phyloP scores from a whole-genome alignment of 2,329 filamentous ascomycete species.

The Nigrospora sphaerica region DNA sequence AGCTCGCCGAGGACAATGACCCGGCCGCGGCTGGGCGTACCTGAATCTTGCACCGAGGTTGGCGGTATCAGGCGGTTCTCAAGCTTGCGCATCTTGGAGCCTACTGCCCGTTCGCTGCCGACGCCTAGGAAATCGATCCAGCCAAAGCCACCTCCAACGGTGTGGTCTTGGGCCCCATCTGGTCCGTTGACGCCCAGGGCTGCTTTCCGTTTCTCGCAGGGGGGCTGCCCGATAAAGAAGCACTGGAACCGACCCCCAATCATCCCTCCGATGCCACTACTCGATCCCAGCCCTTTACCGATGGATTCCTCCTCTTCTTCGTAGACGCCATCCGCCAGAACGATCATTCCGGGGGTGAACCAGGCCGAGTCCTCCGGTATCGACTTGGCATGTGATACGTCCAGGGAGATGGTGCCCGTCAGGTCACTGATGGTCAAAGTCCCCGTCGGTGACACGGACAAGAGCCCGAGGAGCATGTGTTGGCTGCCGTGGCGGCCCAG shows the following conservation, averaged over 20 bases:
- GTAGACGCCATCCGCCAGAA: slow-evolving; percentile 91
- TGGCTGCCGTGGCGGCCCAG: slow-evolving; percentile 74
- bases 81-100: slow-evolving; percentile 73
- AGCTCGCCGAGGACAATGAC: slow-evolving; percentile 79
- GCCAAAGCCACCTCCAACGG: slow-evolving; percentile 76
- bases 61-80: slow-evolving; percentile 58
- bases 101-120: slow-evolving; percentile 80
- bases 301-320: slow-evolving; percentile 77
- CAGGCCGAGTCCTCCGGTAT: slow-evolving; percentile 83
- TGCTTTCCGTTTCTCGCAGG: slow-evolving; percentile 74
- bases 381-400: slow-evolving; percentile 71
- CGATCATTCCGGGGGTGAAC: slow-evolving; percentile 94
- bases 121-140: slow-evolving; percentile 96
- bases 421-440: slow-evolving; percentile 77
- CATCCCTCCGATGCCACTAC: slow-evolving; percentile 77
- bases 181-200: slow-evolving; percentile 66
- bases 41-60: slow-evolving; percentile 21
- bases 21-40: slow-evolving; percentile 35
- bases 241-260: slow-evolving; percentile 90
- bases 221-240: slow-evolving; percentile 86
- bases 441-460: slow-evolving; percentile 75
- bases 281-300: slow-evolving; percentile 65
- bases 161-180: slow-evolving; percentile 50
- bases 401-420: slow-evolving; percentile 79
- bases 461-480: slow-evolving; percentile 80